phyloP scores from a whole-genome alignment of 768 basidiomycete genomes.

The Pilatotrama ljubarskyi region DNA sequence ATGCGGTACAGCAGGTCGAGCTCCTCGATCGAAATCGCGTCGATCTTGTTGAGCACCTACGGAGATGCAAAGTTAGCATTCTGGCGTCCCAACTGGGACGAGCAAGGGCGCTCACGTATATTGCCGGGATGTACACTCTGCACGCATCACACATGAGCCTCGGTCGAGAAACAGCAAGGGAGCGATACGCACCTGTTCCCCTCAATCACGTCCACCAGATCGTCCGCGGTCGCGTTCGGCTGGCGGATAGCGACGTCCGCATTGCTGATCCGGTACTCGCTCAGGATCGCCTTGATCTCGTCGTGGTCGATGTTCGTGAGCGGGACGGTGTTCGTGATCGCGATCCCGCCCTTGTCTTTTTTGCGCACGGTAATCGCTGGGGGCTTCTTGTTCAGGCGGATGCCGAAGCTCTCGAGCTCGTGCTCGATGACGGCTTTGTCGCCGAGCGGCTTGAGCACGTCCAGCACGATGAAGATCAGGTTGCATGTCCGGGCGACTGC shows the following conservation, averaged over 20 bases:
- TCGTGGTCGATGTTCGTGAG: constrained; percentile 94
- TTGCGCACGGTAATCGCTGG: constrained; percentile 81
- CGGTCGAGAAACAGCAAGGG: not conserved
- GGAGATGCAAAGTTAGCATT: not conserved
- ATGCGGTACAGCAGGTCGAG: constrained; percentile 95
- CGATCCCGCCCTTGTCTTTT: constrained; percentile 91
- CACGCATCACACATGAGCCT: not conserved
- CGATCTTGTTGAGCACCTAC: constrained; percentile 53
- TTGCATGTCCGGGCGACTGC: constrained; percentile 96
- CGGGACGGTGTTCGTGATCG: constrained; percentile 95
- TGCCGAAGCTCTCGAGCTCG: constrained; percentile 98
- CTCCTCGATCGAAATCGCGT: constrained; percentile 98
- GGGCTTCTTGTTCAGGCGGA: constrained; percentile 92
- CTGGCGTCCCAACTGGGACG: no score
- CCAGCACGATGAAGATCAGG: constrained; percentile 97
- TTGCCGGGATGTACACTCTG: constrained; percentile 90
- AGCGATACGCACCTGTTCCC: constrained; percentile 73
- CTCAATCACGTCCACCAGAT: constrained; percentile 96
- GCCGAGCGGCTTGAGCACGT: constrained; percentile 96
- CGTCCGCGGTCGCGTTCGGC: constrained; percentile 89
- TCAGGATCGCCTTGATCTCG: constrained; percentile 92
- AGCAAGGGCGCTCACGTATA: constrained; percentile 59
- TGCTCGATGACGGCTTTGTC: constrained; percentile 90
- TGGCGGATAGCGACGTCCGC: constrained; percentile 92
- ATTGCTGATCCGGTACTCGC: constrained; percentile 90